Evolutionary conservation across 1,139 yeast genomes (phyloP).

Genomic region (Magnusiomyces magnusii): DNA sequence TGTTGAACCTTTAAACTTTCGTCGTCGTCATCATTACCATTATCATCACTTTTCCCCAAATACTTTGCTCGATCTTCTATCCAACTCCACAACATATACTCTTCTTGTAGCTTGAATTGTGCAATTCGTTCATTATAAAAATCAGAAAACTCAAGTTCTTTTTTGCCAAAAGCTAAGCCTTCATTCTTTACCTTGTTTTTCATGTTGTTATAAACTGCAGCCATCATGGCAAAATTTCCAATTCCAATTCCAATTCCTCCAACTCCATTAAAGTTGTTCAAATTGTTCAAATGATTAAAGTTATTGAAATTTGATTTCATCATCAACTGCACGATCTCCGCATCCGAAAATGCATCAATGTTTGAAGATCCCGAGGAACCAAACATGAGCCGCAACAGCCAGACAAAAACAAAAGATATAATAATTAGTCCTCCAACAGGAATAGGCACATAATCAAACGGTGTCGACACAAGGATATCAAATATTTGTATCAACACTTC

Average conservation of each 20-base stretch:
- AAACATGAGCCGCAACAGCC: slow-evolving; percentile 22
- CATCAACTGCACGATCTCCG: slow-evolving; percentile 14
- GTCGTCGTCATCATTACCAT: too few relatives aligned
- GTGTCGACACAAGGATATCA: slow-evolving; percentile 11
- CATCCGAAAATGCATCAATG: slow-evolving; percentile 7
- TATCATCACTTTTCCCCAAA: slow-evolving; percentile 11
- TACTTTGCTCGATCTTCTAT: slow-evolving; percentile 44
- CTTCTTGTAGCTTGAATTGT: slow-evolving; percentile 39
- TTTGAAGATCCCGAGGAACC: neutral
- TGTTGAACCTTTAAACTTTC: neutral
- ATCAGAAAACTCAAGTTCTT: neutral
- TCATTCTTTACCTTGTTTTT: too few relatives aligned
- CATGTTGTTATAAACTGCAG: neutral
- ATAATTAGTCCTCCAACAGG: slow-evolving; percentile 21
- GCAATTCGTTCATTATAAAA: slow-evolving; percentile 11
- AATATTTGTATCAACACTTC: neutral
- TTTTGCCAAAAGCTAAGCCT: too few relatives aligned
- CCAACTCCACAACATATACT: slow-evolving; percentile 77
- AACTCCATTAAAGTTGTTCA: too few relatives aligned
- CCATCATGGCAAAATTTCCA: neutral
- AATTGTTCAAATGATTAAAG: neutral
- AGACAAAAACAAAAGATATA: slow-evolving; percentile 17
- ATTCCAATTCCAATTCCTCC: neutral
- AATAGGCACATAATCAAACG: slow-evolving; percentile 18
- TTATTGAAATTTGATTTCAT: neutral